Percentiles rank a stretch among this genome's conserved stretches.
These are phyloP conservation scores for Wallacemonas sp. DNA, from an alignment of 208 protist genomes.

Conservation along the genomic window DNA sequence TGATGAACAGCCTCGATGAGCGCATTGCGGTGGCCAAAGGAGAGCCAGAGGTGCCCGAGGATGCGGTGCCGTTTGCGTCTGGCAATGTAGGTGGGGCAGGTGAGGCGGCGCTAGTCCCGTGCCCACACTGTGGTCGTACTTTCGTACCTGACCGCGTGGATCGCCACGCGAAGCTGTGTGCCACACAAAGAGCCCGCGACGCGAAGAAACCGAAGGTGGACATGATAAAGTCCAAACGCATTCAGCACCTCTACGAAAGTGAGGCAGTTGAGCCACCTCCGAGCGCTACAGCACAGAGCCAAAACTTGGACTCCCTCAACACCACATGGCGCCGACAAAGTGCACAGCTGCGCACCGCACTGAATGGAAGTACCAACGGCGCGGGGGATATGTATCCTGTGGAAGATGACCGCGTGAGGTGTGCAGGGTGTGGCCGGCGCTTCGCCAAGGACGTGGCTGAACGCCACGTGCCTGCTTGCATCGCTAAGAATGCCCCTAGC, in stretches of 20 bases:
- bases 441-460: constrained; percentile 43
- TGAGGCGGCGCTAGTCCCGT: constrained; percentile 52
- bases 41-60: not conserved
- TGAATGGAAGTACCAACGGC: constrained; percentile 7
- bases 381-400: constrained; percentile 15
- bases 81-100: constrained; percentile 1
- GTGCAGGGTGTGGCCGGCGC: constrained; percentile 42
- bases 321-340: constrained; percentile 36
- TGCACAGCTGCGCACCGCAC: constrained; percentile 39
- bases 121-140: constrained; percentile 70
- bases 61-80: constrained; percentile 3
- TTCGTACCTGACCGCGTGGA: constrained; percentile 58
- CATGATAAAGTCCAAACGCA: constrained; percentile 7
- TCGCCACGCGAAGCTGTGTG: constrained; percentile 57
- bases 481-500: no score
- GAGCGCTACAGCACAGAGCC: not conserved
- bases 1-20: constrained; percentile 16
- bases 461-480: constrained; percentile 47
- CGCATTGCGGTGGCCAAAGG: constrained; percentile 22
- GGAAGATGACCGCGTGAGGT: constrained; percentile 50
- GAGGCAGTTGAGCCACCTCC: constrained; percentile 8
- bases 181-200: constrained; percentile 22
- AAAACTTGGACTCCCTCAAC: constrained; percentile 1
- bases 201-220: constrained; percentile 13
- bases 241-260: constrained; percentile 3